Percentiles rank a stretch among this genome's conserved stretches.
Conservation (phyloP, 352 stramenopile genomes). For the Phytopythium mirpurense region DNA sequence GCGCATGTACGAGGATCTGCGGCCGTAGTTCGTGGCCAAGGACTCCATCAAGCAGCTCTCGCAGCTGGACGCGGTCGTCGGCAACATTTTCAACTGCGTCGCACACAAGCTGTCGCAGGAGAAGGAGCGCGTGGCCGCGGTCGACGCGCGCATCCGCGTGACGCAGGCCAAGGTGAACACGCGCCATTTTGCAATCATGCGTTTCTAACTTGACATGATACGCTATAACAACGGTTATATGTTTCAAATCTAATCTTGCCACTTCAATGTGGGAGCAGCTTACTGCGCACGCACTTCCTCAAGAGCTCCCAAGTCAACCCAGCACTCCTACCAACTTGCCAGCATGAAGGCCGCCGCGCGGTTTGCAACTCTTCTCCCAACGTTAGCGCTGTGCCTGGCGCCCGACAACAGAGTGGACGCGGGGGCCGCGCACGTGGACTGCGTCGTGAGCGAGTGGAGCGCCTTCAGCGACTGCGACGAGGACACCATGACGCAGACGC, state of each 20-base stretch:
- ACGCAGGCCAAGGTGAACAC: constrained; percentile 85
- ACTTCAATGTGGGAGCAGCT: too few species aligned
- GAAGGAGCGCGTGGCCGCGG: constrained; percentile 68
- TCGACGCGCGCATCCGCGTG: constrained; percentile 69
- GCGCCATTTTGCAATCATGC: too few species aligned
- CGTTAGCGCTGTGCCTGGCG: not conserved
- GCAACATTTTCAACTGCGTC: constrained; percentile 80
- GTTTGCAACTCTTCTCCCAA: not conserved
- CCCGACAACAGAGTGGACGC: not conserved
- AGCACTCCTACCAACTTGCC: too few species aligned
- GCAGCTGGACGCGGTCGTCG: constrained; percentile 79
- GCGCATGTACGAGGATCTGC: constrained; percentile 84
- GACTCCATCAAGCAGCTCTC: constrained; percentile 83
- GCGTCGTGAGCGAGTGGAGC: constrained; percentile 20
- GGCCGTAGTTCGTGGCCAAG: constrained; percentile 77
- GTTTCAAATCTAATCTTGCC: too few species aligned
- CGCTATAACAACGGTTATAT: too few species aligned
- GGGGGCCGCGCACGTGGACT: constrained; percentile 10
- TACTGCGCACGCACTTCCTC: too few species aligned
- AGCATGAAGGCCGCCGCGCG: not conserved
- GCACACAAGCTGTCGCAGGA: constrained; percentile 71
- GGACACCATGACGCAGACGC: constrained; percentile 19
- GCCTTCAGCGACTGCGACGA: constrained; percentile 17
- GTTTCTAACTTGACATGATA: too few species aligned
- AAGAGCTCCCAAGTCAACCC: too few species aligned